Evolutionary conservation across 2,329 filamentous ascomycete species (phyloP), one percentile per base, ranked within the genome.

Genomic region (Plenodomus biglobosus): DNA sequence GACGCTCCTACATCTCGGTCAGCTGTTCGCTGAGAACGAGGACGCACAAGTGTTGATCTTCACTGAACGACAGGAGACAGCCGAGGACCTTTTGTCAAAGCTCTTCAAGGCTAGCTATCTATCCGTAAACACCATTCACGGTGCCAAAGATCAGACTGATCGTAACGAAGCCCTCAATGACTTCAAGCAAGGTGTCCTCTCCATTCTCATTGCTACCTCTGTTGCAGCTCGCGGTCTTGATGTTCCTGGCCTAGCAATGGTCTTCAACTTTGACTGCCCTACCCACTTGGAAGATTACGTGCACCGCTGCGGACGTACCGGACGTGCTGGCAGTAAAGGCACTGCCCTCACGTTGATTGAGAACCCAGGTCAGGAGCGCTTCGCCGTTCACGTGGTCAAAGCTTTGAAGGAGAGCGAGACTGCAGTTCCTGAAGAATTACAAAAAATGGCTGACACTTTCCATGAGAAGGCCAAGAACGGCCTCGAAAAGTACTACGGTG

Each of bases 271-370:
- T 68, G 92, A 96, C 66, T 89, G 87, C 1, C 92, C 92, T 1
- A 95, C 95, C 64, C 92, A 97, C 74, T 74, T 96, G 53, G 94
- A 99, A 73, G 94, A 97, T 67, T 97, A 97, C 65, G 92, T 97
- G 35, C 94, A 96, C 71, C 87, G 94, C 55, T 90, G 89, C 46
- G 94, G 94, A 40, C 89, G 94, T 62, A 97, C 94, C 7, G 94
- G 94, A 10, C 87, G 94, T 68, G 94, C 94, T 38, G 94, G 94
- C 35, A 95, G 96, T 65, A 96, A 85, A 18, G 94, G 94, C 55
- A 95, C 91, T 34, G 94, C 94, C 0, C 89, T 99, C 42, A 99
- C 94, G 0, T 96, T 97, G 66, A 78, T 99, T 49, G 96, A 92
- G 0, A 95, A 90, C 0, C 87, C 90, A 36, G 89, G 95, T 39